Evolutionary conservation across 2,329 filamentous ascomycete species (phyloP).

Genomic region (Boeremia lycopersici): DNA sequence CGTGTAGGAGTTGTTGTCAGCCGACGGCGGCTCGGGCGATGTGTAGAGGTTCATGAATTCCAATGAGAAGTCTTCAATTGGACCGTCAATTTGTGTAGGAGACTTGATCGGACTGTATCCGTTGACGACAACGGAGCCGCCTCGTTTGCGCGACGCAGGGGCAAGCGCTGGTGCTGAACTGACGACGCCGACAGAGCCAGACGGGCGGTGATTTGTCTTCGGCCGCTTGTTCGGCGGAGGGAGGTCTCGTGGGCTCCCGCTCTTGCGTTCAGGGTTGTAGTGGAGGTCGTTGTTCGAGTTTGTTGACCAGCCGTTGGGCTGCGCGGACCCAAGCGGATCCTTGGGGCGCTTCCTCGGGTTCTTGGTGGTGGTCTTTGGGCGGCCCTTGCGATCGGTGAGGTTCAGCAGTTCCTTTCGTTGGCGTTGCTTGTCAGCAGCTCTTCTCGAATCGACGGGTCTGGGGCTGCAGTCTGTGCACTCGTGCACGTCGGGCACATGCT

Average conservation of each 20-base stretch:
- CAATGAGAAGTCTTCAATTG: slow-evolving; percentile 72
- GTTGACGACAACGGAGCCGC: slow-evolving; percentile 62
- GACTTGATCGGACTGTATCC: slow-evolving; percentile 79
- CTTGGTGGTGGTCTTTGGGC: slow-evolving; percentile 76
- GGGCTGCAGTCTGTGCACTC: slow-evolving; percentile 90
- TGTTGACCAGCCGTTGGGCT: slow-evolving; percentile 68
- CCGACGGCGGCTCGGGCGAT: slow-evolving; percentile 60
- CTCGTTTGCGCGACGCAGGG: slow-evolving; percentile 66
- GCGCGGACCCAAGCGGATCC: slow-evolving; percentile 63
- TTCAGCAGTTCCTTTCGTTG: slow-evolving; percentile 64
- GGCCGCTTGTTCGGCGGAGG: slow-evolving; percentile 75
- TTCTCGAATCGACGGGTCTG: slow-evolving; percentile 72
- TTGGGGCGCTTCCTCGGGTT: slow-evolving; percentile 88
- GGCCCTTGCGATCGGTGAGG: slow-evolving; percentile 68
- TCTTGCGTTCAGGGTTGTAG: slow-evolving; percentile 54
- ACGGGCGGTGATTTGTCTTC: slow-evolving; percentile 81
- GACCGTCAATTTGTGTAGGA: slow-evolving; percentile 69
- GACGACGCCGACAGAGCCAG: slow-evolving; percentile 75
- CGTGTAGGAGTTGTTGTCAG: slow-evolving; percentile 77
- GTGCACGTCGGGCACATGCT: slow-evolving; percentile 76
- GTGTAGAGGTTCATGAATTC: slow-evolving; percentile 79
- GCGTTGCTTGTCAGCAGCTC: slow-evolving; percentile 75
- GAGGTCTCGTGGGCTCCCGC: slow-evolving; percentile 58
- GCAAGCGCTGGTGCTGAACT: slow-evolving; percentile 69
- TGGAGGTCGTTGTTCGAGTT: slow-evolving; percentile 63